Base-by-base conservation (phyloP, 2,329 filamentous ascomycete genomes). In the Diaporthe vaccinii region DNA sequence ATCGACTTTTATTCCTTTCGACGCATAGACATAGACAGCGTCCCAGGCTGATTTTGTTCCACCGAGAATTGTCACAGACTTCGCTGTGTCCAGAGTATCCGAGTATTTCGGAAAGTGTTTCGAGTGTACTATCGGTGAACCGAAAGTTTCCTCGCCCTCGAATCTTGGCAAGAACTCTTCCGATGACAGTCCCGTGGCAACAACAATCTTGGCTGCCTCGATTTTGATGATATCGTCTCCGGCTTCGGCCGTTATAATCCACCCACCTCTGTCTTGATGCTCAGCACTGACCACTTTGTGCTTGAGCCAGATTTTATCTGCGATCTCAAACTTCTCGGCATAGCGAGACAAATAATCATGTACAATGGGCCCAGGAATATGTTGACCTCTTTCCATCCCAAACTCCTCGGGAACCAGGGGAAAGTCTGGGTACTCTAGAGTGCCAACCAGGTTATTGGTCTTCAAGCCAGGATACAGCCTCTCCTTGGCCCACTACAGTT, bases 401-500 rank as follows among this genome's bases (percentile, higher is more conserved):
- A 89, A 92, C 0, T 83, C 86, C 28, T 87, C 87, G 10, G 84
- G 82, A 75, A 88, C 86, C 91, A 96, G 93, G 25, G 93, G 92
- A 76, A 94, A 94, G 79, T 95, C 94, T 0, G 91, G 90, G 79
- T 90, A 95, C 81, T 96, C 93, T 78, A 92, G 94, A 0, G 91
- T 93, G 3, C 93, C 93, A 15, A 92, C 82, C 81, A 94, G 88
- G 79, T 95, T 95, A 83, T 96, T 96, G 72, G 90, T 92, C 79
- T 91, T 93, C 67, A 96, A 87, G 1, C 90, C 91, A 0, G 91
- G 89, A 81, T 95, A 93, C 0, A 95, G 83, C 1, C 93, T 88
- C 51, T 93, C 85, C 74, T 90, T 85, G 12, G 91, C 89, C 94
- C 93, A 96, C 22, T 68, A 12, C 20, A 68, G 14, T 10, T 25